Percentiles rank a stretch among this genome's conserved stretches.
phyloP scores from a whole-genome alignment of 1,139 yeast genomes.

The Sugiyamaella novakii region DNA sequence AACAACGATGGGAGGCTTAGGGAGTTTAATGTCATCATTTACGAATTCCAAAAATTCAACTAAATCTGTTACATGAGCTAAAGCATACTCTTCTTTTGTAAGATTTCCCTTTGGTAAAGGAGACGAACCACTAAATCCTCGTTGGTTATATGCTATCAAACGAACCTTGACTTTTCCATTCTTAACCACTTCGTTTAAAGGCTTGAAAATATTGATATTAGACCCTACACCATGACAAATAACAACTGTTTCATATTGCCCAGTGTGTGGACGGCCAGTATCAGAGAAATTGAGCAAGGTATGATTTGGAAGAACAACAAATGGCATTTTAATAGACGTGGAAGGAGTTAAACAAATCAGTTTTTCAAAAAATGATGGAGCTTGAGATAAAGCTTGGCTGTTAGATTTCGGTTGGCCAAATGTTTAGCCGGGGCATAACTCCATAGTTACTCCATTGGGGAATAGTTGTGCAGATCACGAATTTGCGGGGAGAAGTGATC shows the following conservation, averaged over 20 bases:
- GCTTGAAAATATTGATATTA: constrained; percentile 5
- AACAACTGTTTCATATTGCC: constrained; percentile 12
- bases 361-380: too few relatives aligned
- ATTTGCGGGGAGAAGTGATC: too few relatives aligned
- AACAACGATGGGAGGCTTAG: constrained; percentile 14
- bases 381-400: too few relatives aligned
- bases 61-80: constrained; percentile 10
- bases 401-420: too few relatives aligned
- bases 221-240: constrained; percentile 19
- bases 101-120: constrained; percentile 5
- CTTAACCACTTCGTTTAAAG: constrained; percentile 13
- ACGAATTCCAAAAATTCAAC: constrained; percentile 13
- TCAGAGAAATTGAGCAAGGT: constrained; percentile 10
- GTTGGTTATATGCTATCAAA: constrained; percentile 12
- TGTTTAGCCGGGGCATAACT: too few relatives aligned
- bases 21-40: constrained; percentile 1
- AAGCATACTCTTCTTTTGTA: constrained; percentile 9
- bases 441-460: too few relatives aligned
- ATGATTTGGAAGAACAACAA: constrained; percentile 14
- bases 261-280: constrained; percentile 6
- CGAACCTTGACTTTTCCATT: constrained; percentile 12
- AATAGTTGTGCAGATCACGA: too few relatives aligned
- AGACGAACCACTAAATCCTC: constrained; percentile 15
- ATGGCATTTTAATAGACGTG: constrained; percentile 9
- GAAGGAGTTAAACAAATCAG: too few relatives aligned